These are phyloP conservation scores for Arthrobotrys musiformis DNA, from an alignment of 2,329 filamentous ascomycete genomes.

Conservation along the genomic window DNA sequence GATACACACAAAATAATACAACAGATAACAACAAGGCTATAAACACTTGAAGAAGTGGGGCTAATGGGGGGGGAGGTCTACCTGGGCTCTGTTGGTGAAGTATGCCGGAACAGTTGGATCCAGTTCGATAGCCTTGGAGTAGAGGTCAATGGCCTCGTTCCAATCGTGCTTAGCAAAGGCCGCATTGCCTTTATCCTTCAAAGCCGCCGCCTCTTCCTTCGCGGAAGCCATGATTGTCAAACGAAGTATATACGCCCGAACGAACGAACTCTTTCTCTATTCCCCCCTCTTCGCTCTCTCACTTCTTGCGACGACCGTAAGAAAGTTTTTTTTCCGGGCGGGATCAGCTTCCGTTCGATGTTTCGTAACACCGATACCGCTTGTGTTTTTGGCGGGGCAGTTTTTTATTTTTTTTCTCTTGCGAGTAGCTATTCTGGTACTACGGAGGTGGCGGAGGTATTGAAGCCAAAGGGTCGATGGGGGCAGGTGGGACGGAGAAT, in stretches of 20 bases:
- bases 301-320: not conserved
- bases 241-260: conserved; percentile 48
- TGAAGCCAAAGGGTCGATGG: not conserved
- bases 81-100: conserved; percentile 94
- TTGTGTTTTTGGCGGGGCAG: conserved; percentile 4
- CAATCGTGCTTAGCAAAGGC: conserved; percentile 90
- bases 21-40: not conserved
- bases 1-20: not conserved
- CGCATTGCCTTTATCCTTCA: conserved; percentile 95
- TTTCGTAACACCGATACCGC: not conserved
- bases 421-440: not conserved
- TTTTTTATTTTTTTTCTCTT: not conserved
- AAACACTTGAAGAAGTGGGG: not conserved
- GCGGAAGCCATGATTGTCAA: conserved; percentile 58
- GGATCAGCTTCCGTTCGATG: not conserved
- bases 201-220: conserved; percentile 76
- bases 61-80: conserved; percentile 63
- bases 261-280: not conserved
- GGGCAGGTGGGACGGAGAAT: not conserved
- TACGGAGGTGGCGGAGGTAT: not conserved
- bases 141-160: conserved; percentile 81
- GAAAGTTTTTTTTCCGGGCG: not conserved
- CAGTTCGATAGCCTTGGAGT: conserved; percentile 85
- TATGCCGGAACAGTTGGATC: conserved; percentile 87
- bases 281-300: not conserved